Evolutionary conservation across 441 rosid species (phyloP).

Genomic region (Gossypium davidsonii): DNA sequence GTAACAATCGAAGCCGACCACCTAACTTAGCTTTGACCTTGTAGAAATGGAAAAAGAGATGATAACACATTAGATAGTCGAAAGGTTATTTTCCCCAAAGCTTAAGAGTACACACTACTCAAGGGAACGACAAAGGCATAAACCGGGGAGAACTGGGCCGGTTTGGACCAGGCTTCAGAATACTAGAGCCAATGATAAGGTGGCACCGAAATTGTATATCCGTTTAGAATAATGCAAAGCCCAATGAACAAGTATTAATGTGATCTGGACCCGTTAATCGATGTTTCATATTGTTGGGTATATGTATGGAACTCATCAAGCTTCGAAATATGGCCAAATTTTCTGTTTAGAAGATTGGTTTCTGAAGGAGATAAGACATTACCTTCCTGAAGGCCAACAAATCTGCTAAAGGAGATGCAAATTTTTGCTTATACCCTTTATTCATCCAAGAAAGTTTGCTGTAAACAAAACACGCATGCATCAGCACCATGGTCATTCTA

Average conservation of each 20-base stretch:
- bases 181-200: not conserved
- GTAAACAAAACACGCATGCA: conserved; percentile 17
- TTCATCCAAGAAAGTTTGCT: conserved; percentile 93
- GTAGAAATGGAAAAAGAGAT: not conserved
- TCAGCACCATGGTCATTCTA: not conserved
- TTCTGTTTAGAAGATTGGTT: not conserved
- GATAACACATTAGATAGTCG: not conserved
- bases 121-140: too few species aligned
- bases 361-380: not conserved
- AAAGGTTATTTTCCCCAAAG: not conserved
- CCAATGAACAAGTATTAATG: not conserved
- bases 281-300: conserved; percentile 5
- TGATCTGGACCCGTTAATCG: not conserved
- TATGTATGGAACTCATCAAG: not conserved
- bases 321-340: not conserved
- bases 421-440: conserved; percentile 63
- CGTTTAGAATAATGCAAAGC: not conserved
- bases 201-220: not conserved
- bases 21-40: conserved; percentile 87
- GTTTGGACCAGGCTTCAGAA: not conserved
- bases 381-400: conserved; percentile 96
- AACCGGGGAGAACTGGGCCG: not conserved
- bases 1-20: conserved; percentile 66
- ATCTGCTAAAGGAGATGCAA: conserved; percentile 82
- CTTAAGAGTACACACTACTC: not conserved